phyloP scores from a whole-genome alignment of 2,329 filamentous ascomycete species.

The Piedraia hortae region DNA sequence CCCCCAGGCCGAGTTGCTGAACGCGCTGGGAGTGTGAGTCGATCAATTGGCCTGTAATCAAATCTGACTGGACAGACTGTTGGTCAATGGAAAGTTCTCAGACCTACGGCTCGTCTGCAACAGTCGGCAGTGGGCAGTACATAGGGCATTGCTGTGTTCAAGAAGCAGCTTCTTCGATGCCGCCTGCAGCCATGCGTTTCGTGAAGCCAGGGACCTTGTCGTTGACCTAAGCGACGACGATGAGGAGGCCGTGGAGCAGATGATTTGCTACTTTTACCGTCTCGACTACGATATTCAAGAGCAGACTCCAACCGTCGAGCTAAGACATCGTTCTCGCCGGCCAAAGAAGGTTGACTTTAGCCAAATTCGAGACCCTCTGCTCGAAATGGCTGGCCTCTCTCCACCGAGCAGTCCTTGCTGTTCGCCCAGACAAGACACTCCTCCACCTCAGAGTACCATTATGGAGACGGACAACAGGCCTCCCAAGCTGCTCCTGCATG shows the following conservation, averaged over 20 bases:
- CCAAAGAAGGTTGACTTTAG: conserved; percentile 12
- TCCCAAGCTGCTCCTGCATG: conserved; percentile 19
- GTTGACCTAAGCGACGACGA: conserved; percentile 15
- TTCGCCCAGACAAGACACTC: conserved; percentile 5
- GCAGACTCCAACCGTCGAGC: conserved; percentile 8
- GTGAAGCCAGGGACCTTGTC: conserved; percentile 11
- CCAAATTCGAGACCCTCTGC: conserved; percentile 12
- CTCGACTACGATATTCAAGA: conserved; percentile 13
- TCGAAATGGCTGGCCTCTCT: conserved; percentile 10
- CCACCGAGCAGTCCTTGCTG: conserved; percentile 3
- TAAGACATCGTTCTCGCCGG: conserved; percentile 11
- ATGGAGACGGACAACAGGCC: conserved; percentile 16
- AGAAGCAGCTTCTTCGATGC: conserved; percentile 20
- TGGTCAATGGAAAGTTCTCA: conserved; percentile 17
- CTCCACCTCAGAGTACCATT: conserved; percentile 10
- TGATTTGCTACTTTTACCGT: conserved; percentile 16
- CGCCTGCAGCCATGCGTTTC: conserved; percentile 13
- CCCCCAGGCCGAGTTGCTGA: no score
- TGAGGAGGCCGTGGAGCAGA: conserved; percentile 14
- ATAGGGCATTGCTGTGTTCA: conserved; percentile 22
- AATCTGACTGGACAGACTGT: conserved; percentile 12
- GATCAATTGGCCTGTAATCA: no score
- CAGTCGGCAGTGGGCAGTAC: conserved; percentile 19
- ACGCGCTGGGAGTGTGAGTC: no score
- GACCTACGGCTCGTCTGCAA: conserved; percentile 22